Conservation (phyloP, 805 yeast species). For the Wickerhamiella azymoides region DNA sequence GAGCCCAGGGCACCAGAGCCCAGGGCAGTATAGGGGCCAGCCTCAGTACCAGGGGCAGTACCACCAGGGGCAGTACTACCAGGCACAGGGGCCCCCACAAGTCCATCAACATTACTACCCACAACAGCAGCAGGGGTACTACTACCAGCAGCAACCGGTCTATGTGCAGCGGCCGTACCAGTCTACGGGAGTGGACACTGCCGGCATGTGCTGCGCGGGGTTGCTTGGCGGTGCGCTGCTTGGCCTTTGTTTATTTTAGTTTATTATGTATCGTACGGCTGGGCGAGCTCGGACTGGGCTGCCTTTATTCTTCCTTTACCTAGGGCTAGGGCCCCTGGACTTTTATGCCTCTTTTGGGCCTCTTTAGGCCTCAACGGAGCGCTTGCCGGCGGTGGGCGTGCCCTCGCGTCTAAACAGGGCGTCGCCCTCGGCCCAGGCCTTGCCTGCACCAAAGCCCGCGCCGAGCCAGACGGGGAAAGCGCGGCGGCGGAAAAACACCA, state of each 20-base stretch:
- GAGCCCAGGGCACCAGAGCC: background rate
- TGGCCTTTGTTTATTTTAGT: background rate
- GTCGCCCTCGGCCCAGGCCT: constrained; percentile 97
- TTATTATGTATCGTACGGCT: background rate
- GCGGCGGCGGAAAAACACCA: constrained; percentile 80
- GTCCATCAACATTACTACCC: background rate
- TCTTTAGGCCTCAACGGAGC: constrained; percentile 18
- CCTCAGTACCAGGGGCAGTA: background rate
- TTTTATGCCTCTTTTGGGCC: background rate
- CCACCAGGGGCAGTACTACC: background rate
- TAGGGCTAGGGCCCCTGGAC: background rate
- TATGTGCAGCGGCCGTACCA: background rate
- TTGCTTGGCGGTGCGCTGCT: background rate
- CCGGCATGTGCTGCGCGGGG: background rate
- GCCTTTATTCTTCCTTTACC: too few relatives aligned
- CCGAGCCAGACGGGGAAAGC: constrained; percentile 98
- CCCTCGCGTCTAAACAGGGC: constrained; percentile 62
- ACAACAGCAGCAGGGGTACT: background rate
- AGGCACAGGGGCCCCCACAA: background rate
- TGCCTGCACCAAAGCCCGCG: constrained; percentile 92
- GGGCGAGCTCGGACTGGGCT: too few relatives aligned
- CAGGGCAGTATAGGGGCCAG: too few relatives aligned
- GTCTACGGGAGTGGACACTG: background rate
- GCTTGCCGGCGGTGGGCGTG: constrained; percentile 20
- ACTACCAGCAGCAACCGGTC: constrained; percentile 5